These are phyloP conservation scores for Cercospora sp. DNA, from an alignment of 2,329 filamentous ascomycete genomes.

Conservation along the genomic window DNA sequence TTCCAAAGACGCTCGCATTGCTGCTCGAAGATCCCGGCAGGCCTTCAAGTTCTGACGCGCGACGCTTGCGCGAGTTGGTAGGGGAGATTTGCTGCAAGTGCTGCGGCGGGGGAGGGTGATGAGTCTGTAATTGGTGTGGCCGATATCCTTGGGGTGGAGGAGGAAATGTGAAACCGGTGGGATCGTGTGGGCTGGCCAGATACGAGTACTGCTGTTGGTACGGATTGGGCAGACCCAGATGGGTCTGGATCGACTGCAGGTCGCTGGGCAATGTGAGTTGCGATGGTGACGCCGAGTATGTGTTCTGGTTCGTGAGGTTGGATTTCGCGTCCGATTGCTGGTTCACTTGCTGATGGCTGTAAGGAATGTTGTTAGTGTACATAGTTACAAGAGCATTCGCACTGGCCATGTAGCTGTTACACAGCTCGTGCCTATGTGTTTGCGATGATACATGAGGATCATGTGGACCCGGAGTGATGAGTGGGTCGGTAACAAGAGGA, in stretches of 20 bases:
- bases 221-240: slow-evolving; percentile 30
- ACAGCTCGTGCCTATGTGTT: slow-evolving; percentile 13
- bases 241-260: slow-evolving; percentile 23
- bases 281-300: slow-evolving; percentile 42
- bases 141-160: slow-evolving; percentile 31
- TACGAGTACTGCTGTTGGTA: slow-evolving; percentile 36
- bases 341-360: slow-evolving; percentile 43
- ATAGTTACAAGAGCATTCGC: slow-evolving; percentile 19
- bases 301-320: slow-evolving; percentile 34
- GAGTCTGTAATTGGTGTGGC: slow-evolving; percentile 35
- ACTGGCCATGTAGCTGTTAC: slow-evolving; percentile 17
- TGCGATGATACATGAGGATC: slow-evolving; percentile 12
- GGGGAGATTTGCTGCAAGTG: slow-evolving; percentile 39
- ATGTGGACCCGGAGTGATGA: slow-evolving; percentile 14
- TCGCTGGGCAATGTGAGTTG: slow-evolving; percentile 40
- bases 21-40: slow-evolving; percentile 36
- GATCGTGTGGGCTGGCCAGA: slow-evolving; percentile 33
- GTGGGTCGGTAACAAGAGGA: slow-evolving; percentile 15
- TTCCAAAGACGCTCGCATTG: slow-evolving; percentile 33
- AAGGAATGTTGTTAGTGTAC: slow-evolving; percentile 27
- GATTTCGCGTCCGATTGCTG: slow-evolving; percentile 49
- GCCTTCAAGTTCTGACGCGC: slow-evolving; percentile 38
- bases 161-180: slow-evolving; percentile 32
- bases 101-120: slow-evolving; percentile 38
- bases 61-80: slow-evolving; percentile 39